Conservation (phyloP, 2,329 filamentous ascomycete genomes). For the Diplodia mutila region DNA sequence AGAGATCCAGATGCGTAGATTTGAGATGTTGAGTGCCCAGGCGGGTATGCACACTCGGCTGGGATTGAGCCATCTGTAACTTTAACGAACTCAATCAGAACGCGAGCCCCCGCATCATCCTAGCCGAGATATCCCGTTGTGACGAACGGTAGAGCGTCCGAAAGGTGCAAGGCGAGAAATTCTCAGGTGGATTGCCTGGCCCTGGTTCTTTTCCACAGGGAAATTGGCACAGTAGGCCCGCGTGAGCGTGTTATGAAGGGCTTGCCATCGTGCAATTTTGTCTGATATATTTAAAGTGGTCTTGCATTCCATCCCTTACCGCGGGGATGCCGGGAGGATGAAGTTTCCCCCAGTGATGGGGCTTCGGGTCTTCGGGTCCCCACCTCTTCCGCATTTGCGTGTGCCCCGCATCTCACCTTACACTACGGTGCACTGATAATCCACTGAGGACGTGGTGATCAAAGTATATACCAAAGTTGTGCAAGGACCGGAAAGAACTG, state of each 20-base stretch:
- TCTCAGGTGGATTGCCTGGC: neutral
- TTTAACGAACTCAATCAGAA: neutral
- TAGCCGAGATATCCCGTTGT: neutral
- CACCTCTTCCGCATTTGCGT: neutral
- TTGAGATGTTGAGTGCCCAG: neutral
- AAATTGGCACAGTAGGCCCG: no score
- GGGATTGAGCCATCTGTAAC: neutral
- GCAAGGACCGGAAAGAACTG: neutral
- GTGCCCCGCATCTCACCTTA: neutral
- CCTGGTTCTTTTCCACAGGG: no score
- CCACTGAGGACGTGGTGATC: neutral
- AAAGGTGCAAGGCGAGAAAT: neutral
- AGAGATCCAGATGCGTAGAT: neutral
- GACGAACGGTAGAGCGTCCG: neutral
- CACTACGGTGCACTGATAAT: neutral
- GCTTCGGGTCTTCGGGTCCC: slow-evolving; percentile 1
- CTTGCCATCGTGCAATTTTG: neutral
- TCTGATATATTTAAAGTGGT: neutral
- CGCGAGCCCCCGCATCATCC: neutral
- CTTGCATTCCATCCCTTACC: neutral
- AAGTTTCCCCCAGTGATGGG: neutral
- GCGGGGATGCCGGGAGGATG: neutral
- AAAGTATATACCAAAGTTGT: neutral
- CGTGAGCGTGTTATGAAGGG: no score
- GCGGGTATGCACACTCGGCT: neutral